phyloP scores from a whole-genome alignment of 2,329 filamentous ascomycete species.

The Kalmusia sp. region DNA sequence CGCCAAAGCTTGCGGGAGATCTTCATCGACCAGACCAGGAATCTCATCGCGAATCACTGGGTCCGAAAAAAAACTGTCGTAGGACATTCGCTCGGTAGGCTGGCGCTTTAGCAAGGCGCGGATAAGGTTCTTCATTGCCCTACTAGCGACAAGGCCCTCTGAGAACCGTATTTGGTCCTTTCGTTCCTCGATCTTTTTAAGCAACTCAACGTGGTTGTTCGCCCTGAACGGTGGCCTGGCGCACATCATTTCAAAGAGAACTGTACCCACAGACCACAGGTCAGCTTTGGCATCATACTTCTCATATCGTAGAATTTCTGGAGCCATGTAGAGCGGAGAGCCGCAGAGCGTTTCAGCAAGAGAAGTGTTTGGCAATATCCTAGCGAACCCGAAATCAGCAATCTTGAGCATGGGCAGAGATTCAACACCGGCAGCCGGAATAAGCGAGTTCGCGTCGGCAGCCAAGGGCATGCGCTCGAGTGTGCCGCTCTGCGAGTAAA shows the following conservation, averaged over 20 bases:
- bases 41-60: conserved; percentile 76
- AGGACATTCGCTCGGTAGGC: conserved; percentile 83
- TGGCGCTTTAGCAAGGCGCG: conserved; percentile 82
- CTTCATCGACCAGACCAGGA: conserved; percentile 81
- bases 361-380: conserved; percentile 87
- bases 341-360: conserved; percentile 96
- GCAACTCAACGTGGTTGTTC: conserved; percentile 90
- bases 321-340: conserved; percentile 97
- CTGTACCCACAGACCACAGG: conserved; percentile 96
- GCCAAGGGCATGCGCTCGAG: conserved; percentile 72
- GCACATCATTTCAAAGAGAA: conserved; percentile 93
- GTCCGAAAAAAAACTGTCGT: conserved; percentile 83
- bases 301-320: conserved; percentile 95
- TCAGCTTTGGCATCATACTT: conserved; percentile 97
- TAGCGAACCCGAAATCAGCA: conserved; percentile 97
- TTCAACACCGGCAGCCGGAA: conserved; percentile 79
- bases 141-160: conserved; percentile 72
- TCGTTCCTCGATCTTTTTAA: conserved; percentile 88
- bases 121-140: conserved; percentile 82
- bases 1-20: conserved; percentile 57
- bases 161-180: conserved; percentile 87
- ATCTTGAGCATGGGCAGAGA: conserved; percentile 96
- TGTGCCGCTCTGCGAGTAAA: conserved; percentile 62
- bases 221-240: conserved; percentile 91
- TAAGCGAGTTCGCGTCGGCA: conserved; percentile 79